Evolutionary conservation across 2,329 filamentous ascomycete genomes (phyloP).

Genomic region (Sclerotinia sclerotiorum): DNA sequence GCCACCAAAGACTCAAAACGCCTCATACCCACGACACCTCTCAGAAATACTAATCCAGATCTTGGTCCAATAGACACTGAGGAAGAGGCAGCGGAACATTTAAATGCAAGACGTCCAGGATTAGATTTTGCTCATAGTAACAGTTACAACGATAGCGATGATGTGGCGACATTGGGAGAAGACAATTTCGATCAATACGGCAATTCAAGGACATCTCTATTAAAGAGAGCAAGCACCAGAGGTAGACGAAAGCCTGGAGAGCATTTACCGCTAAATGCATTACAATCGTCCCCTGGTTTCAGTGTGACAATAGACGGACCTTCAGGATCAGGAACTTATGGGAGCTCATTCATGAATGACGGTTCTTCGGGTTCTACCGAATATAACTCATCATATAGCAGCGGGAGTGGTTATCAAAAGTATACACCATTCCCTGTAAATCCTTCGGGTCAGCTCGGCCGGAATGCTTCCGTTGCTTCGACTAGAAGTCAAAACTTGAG

Average conservation of each 20-base stretch:
- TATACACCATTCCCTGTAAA: constrained; percentile 16
- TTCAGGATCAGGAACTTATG: background rate
- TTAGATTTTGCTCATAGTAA: constrained; percentile 29
- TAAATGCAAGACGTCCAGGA: constrained; percentile 38
- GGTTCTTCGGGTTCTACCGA: background rate
- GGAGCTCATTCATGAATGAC: constrained; percentile 12
- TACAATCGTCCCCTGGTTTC: constrained; percentile 10
- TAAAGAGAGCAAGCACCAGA: constrained; percentile 38
- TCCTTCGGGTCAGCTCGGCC: constrained; percentile 10
- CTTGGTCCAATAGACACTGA: constrained; percentile 39
- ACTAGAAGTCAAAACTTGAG: constrained; percentile 14
- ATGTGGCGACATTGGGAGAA: constrained; percentile 12
- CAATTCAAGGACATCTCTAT: constrained; percentile 30
- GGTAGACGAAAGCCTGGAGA: constrained; percentile 38
- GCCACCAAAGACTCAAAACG: constrained; percentile 64
- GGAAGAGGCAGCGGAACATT: constrained; percentile 44
- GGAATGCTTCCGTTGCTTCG: constrained; percentile 16
- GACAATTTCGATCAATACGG: constrained; percentile 32
- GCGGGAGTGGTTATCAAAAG: constrained; percentile 17
- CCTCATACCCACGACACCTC: constrained; percentile 54
- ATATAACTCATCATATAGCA: constrained; percentile 15
- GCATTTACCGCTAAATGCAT: constrained; percentile 24
- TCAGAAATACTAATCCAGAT: constrained; percentile 23
- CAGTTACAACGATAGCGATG: constrained; percentile 40
- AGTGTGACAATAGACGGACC: constrained; percentile 21